Base-by-base conservation (phyloP, 352 stramenopile species). In the Pythium brachiatum region DNA sequence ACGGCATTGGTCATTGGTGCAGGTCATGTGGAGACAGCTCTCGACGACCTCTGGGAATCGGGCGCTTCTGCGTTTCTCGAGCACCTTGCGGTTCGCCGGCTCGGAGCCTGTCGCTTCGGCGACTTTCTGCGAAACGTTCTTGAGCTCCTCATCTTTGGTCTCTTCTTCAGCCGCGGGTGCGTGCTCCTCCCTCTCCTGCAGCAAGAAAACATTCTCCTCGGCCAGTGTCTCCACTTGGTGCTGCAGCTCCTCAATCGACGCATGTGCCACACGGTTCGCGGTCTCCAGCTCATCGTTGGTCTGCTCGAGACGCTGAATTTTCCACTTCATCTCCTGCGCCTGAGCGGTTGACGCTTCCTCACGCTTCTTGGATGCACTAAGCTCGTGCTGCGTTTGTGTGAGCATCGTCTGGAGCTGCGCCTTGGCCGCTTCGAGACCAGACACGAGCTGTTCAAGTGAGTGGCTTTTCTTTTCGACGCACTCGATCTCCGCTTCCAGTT, bases 211-310 rank as follows among this genome's bases (percentile, higher is more conserved):
- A 47, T 78, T 82, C 26, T 89, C 75, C 65, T 90, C 81, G 20
- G 82, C 59, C 39, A 86, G 31, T 23, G 54, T 72, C 31, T 92
- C 83, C 4, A 74, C 52, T 21, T 79, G 72, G 64, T 89, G 73
- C 61, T 86, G 78, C 2, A 92, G 64, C 20, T 89, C 77, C 5
- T 78, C 73, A 36, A 90, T 79, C 26, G 79, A 77, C 15, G 80
- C 75, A 50, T 87, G 78, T 0, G 79, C 69, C 27, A 90, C 79
- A 2, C 80, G 78, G n/a, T 69, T 75, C 3, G 78, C 64, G 0
- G 76, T 90, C 68, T 89, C 79, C 6, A 90, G 75, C 62, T 90
- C 79, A 50, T 90, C 83, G 43, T 90, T 90, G 18, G 64, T 66
- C 64, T 92, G 81, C 57, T 90, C 79, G 20, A 90, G 71, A 13